These are phyloP conservation scores for Tritrichomonas musculus DNA, from an alignment of 208 protist genomes.

Conservation along the genomic window DNA sequence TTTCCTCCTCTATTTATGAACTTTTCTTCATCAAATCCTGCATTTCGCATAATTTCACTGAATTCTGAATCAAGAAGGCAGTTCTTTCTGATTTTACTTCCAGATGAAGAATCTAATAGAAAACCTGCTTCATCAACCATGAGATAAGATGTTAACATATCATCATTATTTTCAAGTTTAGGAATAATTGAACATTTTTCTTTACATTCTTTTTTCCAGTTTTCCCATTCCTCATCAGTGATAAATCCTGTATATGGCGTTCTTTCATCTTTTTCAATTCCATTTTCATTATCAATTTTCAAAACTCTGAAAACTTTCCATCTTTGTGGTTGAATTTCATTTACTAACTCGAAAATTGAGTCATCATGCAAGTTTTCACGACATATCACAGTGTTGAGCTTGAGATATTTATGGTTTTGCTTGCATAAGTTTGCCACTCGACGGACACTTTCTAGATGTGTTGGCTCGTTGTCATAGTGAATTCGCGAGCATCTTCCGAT, in stretches of 20 bases:
- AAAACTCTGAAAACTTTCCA: slow-evolving; percentile 30
- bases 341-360: background rate
- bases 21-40: background rate
- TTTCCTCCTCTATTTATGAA: background rate
- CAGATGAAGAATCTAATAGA: background rate
- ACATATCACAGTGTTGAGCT: background rate
- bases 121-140: background rate
- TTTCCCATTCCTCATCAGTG: background rate
- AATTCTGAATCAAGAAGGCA: background rate
- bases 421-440: background rate
- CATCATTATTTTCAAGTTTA: background rate
- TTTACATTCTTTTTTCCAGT: background rate
- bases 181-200: background rate
- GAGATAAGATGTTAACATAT: background rate
- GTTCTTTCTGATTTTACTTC: background rate
- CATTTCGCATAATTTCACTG: background rate
- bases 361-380: background rate
- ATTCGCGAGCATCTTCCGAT: background rate
- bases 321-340: slow-evolving; percentile 10
- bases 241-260: background rate
- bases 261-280: background rate
- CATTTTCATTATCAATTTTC: slow-evolving; percentile 32
- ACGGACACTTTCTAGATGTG: background rate
- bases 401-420: background rate
- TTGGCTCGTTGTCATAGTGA: background rate